Percentiles rank a stretch among this genome's conserved stretches.
These are phyloP conservation scores for Acanthamoeba lenticulata DNA, from an alignment of 208 protist genomes.

Conservation along the genomic window DNA sequence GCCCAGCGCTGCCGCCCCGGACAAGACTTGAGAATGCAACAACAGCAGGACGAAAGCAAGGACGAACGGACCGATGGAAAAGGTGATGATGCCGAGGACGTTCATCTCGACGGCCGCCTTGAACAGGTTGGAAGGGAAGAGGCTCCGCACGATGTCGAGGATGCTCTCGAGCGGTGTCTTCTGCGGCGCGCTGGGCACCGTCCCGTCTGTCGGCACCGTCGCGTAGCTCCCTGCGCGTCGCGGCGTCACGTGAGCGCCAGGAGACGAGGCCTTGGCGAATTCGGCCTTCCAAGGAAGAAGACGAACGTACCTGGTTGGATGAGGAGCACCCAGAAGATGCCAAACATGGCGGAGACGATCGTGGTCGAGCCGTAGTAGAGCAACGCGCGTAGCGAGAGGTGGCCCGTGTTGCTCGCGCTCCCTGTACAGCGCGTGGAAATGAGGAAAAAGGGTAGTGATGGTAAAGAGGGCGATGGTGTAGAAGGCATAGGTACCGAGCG, in stretches of 20 bases:
- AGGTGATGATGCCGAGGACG: slow-evolving; percentile 67
- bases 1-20: neutral
- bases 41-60: neutral
- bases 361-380: slow-evolving; percentile 47
- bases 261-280: neutral
- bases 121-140: slow-evolving; percentile 63
- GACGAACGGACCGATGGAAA: neutral
- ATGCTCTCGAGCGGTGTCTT: slow-evolving; percentile 44
- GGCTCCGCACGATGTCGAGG: slow-evolving; percentile 53
- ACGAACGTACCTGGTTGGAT: slow-evolving; percentile 42
- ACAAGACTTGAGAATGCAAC: neutral
- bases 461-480: neutral
- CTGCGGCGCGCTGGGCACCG: neutral
- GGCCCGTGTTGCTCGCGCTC: slow-evolving; percentile 12
- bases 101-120: slow-evolving; percentile 63
- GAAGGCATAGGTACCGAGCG: neutral
- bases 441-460: neutral
- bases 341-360: slow-evolving; percentile 29
- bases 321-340: slow-evolving; percentile 54
- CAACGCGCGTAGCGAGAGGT: slow-evolving; percentile 2
- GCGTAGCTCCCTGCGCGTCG: neutral
- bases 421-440: neutral
- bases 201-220: neutral
- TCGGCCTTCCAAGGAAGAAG: neutral
- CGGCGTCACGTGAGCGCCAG: neutral